Base-by-base conservation (phyloP, 768 basidiomycete species). In the Termitomyces sp. region DNA sequence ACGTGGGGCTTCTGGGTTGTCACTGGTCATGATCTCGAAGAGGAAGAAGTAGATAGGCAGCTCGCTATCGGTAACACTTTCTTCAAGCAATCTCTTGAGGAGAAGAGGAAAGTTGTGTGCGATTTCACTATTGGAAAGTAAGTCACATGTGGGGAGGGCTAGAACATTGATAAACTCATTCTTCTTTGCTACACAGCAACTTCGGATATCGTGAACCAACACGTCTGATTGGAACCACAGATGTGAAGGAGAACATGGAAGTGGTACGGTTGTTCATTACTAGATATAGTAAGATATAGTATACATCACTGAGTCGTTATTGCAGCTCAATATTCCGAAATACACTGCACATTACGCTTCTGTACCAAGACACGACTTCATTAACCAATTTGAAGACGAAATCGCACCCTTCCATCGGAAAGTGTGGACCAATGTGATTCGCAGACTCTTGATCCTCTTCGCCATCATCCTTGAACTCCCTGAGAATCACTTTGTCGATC, bases 391-490 rank as follows among this genome's bases (percentile, higher is more conserved):
- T 61, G 62, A 69, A 47, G 64, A 65, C 24, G 67, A 68, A 45
- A 70, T 72, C 37, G 65, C 68, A 0, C 63, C 67, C 3, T 74
- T 74, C 63, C 68, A 69, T 24, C 60, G 66, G 44, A 61, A 67
- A 30, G 63, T 72, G 39, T 73, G 70, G 67, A 64, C 67, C 30
- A 65, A 70, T 33, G 72, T 75, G 24, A 59, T 68, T 14, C 56
- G 65, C 14, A 69, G 65, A 32, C 64, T 74, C 8, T 67, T 72
- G 55, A 61, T 70, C 24, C 64, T 74, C 10, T 65, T 74, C 47
- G 77, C 80, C 0, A 65, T 76, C 42, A 74, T 78, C 46, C 68
- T 82, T 30, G 78, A 82, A 55, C 67, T 81, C 36, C 80, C 79
- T 10, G 79, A 81, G 58, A 69, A 80, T n/a, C 67, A 74, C 6